Evolutionary conservation across 2,329 filamentous ascomycete species (phyloP), one percentile per base, ranked within the genome.

Genomic region (Aspergillus glaucus): DNA sequence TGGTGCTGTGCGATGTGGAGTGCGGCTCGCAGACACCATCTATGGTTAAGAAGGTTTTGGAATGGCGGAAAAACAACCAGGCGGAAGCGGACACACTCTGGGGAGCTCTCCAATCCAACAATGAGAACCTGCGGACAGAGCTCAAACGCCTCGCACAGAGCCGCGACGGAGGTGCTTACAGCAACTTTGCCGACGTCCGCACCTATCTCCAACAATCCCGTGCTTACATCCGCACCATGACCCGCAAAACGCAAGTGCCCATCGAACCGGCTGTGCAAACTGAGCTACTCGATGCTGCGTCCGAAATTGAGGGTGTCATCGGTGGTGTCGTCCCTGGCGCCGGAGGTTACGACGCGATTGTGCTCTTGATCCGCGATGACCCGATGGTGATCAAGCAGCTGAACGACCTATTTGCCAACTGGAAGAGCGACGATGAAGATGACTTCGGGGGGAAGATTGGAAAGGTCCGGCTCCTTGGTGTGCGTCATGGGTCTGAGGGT

Each of bases 1-100:
- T 97, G 56, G 81, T 94, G 51, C 93, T 98, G 85, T 95, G 90
- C 63, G 93, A 98, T 64, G 93, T 98, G 6, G 88, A 94, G 65
- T 95, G 91, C 64, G 93, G 93, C 28, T 92, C 86, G 44, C 82
- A 95, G 73, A 97, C 92, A 6, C 91, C 95, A 0, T 81, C 89
- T 12, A 97, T 98, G 93, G 93, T 96, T 34, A 95, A 92, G 73
- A 81, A 88, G 64, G 88, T 98, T 12, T 77, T 97, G 3, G 79
- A 80, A 28, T 98, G 93, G 93, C 78, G 87, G 45, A 79, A 80
- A 44, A 70, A 78, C 43, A 81, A 88, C 17, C 71, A 76, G 0
- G 76, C 77, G 2, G 79, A 77, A n/a, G 84, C 90, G 1, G 80
- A 81, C 53, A 61, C 68, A 52, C 75, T 96, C 15, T 97, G 91